Evolutionary conservation across 2,329 filamentous ascomycete species (phyloP).

Genomic region (Trichoderma simmonsii): DNA sequence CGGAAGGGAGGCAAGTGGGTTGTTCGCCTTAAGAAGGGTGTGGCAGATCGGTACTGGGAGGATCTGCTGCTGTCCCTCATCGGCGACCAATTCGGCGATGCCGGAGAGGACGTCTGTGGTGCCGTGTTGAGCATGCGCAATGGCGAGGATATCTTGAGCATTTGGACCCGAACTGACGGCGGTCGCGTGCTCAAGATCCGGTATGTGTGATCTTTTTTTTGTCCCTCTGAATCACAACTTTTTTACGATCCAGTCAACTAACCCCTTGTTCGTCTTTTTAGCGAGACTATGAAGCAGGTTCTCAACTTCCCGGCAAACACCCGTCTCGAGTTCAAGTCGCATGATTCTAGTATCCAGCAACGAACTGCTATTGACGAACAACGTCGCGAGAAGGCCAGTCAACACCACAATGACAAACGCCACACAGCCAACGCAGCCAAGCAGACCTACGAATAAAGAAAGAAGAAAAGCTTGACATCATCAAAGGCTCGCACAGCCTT

Average conservation of each 20-base stretch:
- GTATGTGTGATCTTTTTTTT: conserved; percentile 43
- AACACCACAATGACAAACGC: conserved; percentile 44
- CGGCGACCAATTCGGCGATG: conserved; percentile 91
- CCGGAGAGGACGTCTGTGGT: conserved; percentile 90
- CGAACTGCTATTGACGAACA: conserved; percentile 86
- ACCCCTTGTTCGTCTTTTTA: conserved; percentile 34
- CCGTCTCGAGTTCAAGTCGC: conserved; percentile 90
- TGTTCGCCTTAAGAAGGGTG: conserved; percentile 92
- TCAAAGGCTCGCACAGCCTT: conserved; percentile 2
- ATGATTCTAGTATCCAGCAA: conserved; percentile 93
- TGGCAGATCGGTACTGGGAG: conserved; percentile 96
- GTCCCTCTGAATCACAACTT: too few species aligned
- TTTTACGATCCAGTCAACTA: neutral
- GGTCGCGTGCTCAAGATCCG: conserved; percentile 94
- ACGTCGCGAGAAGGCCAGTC: conserved; percentile 73
- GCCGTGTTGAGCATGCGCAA: conserved; percentile 91
- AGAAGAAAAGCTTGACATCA: neutral
- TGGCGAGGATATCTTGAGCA: conserved; percentile 94
- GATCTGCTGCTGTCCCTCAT: conserved; percentile 86
- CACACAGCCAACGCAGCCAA: conserved; percentile 31
- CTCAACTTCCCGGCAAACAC: conserved; percentile 85
- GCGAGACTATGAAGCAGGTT: conserved; percentile 90
- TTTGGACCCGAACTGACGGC: conserved; percentile 94
- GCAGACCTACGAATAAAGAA: conserved; percentile 32
- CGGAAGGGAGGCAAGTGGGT: conserved; percentile 97